Percentiles rank a stretch among this genome's conserved stretches.
These are phyloP conservation scores for Nigrospora oryzae DNA, from an alignment of 2,329 filamentous ascomycete genomes.

Conservation along the genomic window DNA sequence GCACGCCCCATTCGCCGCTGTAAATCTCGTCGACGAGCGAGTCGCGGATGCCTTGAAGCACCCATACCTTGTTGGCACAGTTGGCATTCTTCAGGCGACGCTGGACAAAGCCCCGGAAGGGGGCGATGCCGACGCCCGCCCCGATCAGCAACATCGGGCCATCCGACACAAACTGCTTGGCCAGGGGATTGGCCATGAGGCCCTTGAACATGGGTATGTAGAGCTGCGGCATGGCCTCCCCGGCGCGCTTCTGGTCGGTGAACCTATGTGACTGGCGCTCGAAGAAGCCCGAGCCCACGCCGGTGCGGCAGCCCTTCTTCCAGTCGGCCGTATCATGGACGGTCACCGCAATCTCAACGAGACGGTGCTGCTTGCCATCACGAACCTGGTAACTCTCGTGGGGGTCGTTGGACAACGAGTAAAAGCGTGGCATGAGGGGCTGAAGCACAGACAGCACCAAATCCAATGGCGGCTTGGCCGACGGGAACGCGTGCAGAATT, in stretches of 20 bases:
- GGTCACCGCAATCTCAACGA: conserved; percentile 95
- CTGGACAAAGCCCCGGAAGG: conserved; percentile 96
- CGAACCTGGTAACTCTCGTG: conserved; percentile 64
- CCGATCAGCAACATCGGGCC: conserved; percentile 97
- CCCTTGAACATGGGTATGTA: conserved; percentile 96
- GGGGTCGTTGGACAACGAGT: conserved; percentile 94
- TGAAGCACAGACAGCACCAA: conserved; percentile 71
- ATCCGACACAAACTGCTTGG: conserved; percentile 83
- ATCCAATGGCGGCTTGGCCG: conserved; percentile 79
- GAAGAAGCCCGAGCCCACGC: conserved; percentile 88
- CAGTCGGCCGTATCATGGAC: conserved; percentile 83
- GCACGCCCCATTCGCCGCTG: conserved; percentile 89
- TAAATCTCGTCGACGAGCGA: conserved; percentile 93
- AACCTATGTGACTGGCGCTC: conserved; percentile 73
- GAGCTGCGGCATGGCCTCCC: conserved; percentile 50
- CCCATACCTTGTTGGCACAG: conserved; percentile 27
- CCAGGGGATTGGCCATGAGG: conserved; percentile 93
- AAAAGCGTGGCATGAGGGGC: conserved; percentile 94
- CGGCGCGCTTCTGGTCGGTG: conserved; percentile 57
- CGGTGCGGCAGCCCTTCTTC: conserved; percentile 63
- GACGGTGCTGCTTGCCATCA: conserved; percentile 62
- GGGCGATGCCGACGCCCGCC: conserved; percentile 91
- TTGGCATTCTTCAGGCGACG: conserved; percentile 39
- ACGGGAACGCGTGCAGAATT: conserved; percentile 85
- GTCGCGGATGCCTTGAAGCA: conserved; percentile 42